Evolutionary conservation across 108 stramenopile species (phyloP).

Genomic region (Cyclotella kingstonii): DNA sequence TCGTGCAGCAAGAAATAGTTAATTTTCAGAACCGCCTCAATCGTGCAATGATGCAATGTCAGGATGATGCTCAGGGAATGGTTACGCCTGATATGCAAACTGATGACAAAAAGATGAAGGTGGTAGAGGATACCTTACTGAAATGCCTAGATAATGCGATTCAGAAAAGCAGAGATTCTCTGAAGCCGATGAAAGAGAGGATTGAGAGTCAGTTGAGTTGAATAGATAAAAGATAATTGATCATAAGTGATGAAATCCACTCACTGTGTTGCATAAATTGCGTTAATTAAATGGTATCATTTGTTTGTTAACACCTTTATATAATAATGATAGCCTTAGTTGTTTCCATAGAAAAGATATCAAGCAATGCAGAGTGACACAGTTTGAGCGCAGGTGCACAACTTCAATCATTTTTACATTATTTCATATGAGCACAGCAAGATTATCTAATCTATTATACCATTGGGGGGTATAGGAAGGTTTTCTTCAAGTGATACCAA

Average conservation of each 20-base stretch:
- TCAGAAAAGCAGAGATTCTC: slow-evolving; percentile 61
- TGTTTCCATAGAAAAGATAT: too few species aligned
- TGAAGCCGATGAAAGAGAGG: slow-evolving; percentile 78
- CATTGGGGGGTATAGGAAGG: slow-evolving; percentile 34
- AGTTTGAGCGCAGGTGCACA: too few species aligned
- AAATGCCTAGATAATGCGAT: slow-evolving; percentile 72
- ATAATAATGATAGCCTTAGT: too few species aligned
- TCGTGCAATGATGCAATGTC: slow-evolving; percentile 80
- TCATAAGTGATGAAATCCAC: too few species aligned
- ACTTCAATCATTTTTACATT: neutral
- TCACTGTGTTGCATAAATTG: too few species aligned
- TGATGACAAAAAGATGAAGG: slow-evolving; percentile 61
- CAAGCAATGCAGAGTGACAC: too few species aligned
- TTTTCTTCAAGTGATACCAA: slow-evolving; percentile 21
- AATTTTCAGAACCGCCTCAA: slow-evolving; percentile 83
- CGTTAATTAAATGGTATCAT: too few species aligned
- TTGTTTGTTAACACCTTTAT: too few species aligned
- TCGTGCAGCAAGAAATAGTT: slow-evolving; percentile 76
- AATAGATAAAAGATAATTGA: too few species aligned
- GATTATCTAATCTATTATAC: slow-evolving; percentile 31
- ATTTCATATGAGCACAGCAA: neutral
- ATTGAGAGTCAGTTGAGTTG: slow-evolving; percentile 46
- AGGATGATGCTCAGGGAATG: slow-evolving; percentile 80
- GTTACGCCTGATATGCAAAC: slow-evolving; percentile 71
- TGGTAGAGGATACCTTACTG: slow-evolving; percentile 64